Conservation (phyloP, 371 early-diverging fungal species). For the Apophysomyces sp. region DNA sequence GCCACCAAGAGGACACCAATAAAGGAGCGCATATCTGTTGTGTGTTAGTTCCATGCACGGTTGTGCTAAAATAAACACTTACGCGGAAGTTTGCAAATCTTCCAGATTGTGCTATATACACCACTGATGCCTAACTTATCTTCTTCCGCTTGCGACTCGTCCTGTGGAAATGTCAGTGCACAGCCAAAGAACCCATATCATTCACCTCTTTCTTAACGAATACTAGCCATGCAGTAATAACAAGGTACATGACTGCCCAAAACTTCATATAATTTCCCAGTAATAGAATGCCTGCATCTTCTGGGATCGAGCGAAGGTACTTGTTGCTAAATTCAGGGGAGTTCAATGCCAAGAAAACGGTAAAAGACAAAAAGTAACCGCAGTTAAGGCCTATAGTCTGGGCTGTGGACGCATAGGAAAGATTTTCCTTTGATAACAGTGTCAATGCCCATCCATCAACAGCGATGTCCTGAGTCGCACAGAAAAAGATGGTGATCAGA, state of each 20-base stretch:
- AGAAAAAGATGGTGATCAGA: conserved; percentile 82
- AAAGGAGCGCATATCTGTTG: conserved; percentile 86
- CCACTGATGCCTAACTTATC: conserved; percentile 53
- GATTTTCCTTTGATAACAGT: conserved; percentile 82
- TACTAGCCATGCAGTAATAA: conserved; percentile 82
- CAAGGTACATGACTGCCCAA: conserved; percentile 88
- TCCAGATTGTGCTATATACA: conserved; percentile 67
- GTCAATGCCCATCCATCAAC: conserved; percentile 98
- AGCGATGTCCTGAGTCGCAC: conserved; percentile 98
- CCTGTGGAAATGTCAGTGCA: neutral
- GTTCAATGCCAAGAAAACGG: conserved; percentile 94
- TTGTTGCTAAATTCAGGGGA: conserved; percentile 93
- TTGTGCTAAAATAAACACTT: no score
- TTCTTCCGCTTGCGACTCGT: conserved; percentile 29
- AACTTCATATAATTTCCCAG: conserved; percentile 88
- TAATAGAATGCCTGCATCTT: conserved; percentile 72
- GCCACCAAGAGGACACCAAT: conserved; percentile 79
- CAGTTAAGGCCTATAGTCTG: conserved; percentile 96
- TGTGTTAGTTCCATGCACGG: no score
- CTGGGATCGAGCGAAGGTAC: conserved; percentile 76
- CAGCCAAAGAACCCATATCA: neutral
- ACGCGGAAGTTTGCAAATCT: conserved; percentile 73
- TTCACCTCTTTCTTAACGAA: conserved; percentile 75
- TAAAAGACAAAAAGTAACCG: conserved; percentile 95
- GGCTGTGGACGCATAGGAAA: conserved; percentile 90